Percentiles rank a stretch among this genome's conserved stretches.
phyloP scores from a whole-genome alignment of 495 filamentous ascomycete genomes.

The Oidiodendron maius region DNA sequence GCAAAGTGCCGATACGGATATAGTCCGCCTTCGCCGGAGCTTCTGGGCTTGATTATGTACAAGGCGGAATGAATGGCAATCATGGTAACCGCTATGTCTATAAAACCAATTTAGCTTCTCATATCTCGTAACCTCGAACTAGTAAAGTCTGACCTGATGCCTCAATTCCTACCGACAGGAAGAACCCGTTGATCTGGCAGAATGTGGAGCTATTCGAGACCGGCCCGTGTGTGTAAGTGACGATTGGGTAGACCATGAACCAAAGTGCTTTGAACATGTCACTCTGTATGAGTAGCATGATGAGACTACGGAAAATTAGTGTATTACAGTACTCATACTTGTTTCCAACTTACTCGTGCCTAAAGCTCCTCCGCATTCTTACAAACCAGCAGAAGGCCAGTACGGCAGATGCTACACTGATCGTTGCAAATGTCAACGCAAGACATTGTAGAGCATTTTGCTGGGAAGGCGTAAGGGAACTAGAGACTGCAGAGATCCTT shows the following conservation, averaged over 20 bases:
- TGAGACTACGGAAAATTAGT: conserved; percentile 44
- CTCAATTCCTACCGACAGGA: conserved; percentile 57
- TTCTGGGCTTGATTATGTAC: conserved; percentile 54
- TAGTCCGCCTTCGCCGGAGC: conserved; percentile 49
- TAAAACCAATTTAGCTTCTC: neutral
- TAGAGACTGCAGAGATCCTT: conserved; percentile 1
- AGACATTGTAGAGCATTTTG: conserved; percentile 17
- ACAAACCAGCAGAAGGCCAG: conserved; percentile 65
- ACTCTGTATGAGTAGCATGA: conserved; percentile 64
- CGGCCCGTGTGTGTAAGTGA: conserved; percentile 35
- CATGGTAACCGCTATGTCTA: conserved; percentile 62
- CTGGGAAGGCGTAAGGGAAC: conserved; percentile 5
- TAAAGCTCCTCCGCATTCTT: conserved; percentile 66
- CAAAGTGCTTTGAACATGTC: conserved; percentile 63
- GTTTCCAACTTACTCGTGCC: conserved; percentile 56
- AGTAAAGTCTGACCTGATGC: conserved; percentile 53
- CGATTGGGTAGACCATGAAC: conserved; percentile 56
- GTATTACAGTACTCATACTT: neutral
- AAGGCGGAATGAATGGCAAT: conserved; percentile 67
- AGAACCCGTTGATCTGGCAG: conserved; percentile 64
- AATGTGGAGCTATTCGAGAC: conserved; percentile 45
- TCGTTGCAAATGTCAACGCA: conserved; percentile 30
- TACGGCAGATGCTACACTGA: conserved; percentile 47
- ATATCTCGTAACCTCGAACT: neutral
- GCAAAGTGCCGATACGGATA: conserved; percentile 56